phyloP scores from a whole-genome alignment of 129 eudicot genomes.

The Silybum marianum region DNA sequence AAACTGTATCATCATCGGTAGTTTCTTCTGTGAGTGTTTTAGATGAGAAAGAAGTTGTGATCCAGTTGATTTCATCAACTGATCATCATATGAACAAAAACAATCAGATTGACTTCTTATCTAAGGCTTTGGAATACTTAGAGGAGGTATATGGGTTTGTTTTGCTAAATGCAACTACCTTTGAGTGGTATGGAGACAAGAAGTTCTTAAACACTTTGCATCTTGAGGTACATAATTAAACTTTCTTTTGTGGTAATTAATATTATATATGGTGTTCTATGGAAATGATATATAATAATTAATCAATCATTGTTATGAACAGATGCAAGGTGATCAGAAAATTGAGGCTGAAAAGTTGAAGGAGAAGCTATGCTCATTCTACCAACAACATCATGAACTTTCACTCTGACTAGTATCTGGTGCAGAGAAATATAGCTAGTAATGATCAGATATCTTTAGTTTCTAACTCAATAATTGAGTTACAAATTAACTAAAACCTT shows the following conservation, averaged over 20 bases:
- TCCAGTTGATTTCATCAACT: constrained; percentile 42
- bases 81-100: constrained; percentile 12
- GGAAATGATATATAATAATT: neutral
- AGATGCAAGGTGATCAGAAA: constrained; percentile 34
- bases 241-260: neutral
- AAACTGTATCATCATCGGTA: neutral
- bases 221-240: constrained; percentile 40
- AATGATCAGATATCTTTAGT: neutral
- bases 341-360: constrained; percentile 36
- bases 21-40: constrained; percentile 24
- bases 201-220: constrained; percentile 35
- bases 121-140: constrained; percentile 26
- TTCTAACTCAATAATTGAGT: neutral
- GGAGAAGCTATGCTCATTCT: constrained; percentile 26
- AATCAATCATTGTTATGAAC: constrained; percentile 9
- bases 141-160: constrained; percentile 31
- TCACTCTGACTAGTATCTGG: neutral
- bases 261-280: neutral
- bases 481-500: neutral
- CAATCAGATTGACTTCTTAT: neutral
- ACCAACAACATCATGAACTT: neutral
- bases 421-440: neutral
- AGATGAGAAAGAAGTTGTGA: constrained; percentile 33
- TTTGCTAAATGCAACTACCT: constrained; percentile 42
- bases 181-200: constrained; percentile 26